Evolutionary conservation across 1,284 basidiomycete species (phyloP).

Genomic region (Ustilago sp.): DNA sequence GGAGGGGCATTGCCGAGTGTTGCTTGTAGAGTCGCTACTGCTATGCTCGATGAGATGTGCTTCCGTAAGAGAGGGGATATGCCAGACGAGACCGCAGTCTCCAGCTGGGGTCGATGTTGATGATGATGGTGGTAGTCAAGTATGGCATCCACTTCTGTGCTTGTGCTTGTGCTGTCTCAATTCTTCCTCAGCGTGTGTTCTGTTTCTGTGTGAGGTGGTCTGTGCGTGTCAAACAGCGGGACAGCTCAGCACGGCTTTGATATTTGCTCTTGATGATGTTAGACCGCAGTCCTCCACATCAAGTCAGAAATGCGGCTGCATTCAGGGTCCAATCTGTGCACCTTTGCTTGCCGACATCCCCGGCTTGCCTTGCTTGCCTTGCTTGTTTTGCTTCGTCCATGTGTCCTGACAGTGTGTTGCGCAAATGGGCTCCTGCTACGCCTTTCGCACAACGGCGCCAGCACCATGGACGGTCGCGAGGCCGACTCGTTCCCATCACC

Average conservation of each 20-base stretch:
- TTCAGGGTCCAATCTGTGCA: slow-evolving; percentile 25
- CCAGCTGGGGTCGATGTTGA: not conserved
- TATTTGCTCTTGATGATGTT: not conserved
- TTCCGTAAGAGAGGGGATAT: not conserved
- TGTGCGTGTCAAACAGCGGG: slow-evolving; percentile 1
- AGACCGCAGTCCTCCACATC: not conserved
- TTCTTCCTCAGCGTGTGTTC: not conserved
- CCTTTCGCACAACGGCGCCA: not conserved
- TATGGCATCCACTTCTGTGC: not conserved
- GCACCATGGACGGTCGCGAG: slow-evolving; percentile 35
- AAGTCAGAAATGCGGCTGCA: not conserved
- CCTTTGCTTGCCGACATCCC: not conserved
- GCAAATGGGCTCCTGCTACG: slow-evolving; percentile 1
- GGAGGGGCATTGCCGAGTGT: slow-evolving; percentile 25
- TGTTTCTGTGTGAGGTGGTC: not conserved
- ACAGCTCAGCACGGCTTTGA: not conserved
- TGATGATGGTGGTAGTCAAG: not conserved
- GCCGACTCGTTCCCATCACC: slow-evolving; percentile 3
- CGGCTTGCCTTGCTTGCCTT: no score
- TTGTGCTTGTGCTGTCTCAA: not conserved
- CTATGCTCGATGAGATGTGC: no score
- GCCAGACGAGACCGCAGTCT: not conserved
- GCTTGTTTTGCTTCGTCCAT: slow-evolving; percentile 3
- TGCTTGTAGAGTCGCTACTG: not conserved
- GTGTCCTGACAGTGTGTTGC: not conserved